Conservation (phyloP, 164 flowering plant genomes). For the Euptelea pleiosperma region DNA sequence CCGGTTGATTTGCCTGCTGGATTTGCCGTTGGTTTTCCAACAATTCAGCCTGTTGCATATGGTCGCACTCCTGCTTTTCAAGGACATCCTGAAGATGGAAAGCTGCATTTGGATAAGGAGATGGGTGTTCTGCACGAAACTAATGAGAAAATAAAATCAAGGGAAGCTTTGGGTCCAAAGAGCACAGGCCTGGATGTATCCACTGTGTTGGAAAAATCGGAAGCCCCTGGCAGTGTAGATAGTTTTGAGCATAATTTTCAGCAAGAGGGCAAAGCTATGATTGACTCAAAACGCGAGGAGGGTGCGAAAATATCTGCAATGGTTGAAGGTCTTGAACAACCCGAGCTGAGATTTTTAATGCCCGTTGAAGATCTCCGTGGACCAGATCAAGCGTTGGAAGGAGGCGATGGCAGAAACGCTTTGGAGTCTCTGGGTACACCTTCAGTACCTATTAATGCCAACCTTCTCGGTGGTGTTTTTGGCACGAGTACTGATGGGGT, state of each 20-base stretch:
- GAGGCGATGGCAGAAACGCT: background rate
- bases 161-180: background rate
- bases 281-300: background rate
- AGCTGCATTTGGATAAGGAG: slow-evolving; percentile 17
- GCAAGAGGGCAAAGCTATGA: slow-evolving; percentile 2
- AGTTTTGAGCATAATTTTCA: background rate
- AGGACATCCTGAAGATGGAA: slow-evolving; percentile 18
- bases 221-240: slow-evolving; percentile 10
- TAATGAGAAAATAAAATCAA: slow-evolving; percentile 3
- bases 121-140: slow-evolving; percentile 7
- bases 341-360: background rate
- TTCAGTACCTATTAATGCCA: slow-evolving; percentile 18
- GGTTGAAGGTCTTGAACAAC: slow-evolving; percentile 2
- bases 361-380: background rate
- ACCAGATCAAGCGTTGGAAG: slow-evolving; percentile 17
- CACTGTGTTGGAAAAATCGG: background rate
- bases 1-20: background rate
- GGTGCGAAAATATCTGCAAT: background rate
- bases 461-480: slow-evolving; percentile 16
- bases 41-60: slow-evolving; percentile 11
- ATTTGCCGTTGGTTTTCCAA: background rate
- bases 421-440: slow-evolving; percentile 7
- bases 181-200: slow-evolving; percentile 5
- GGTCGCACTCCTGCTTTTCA: slow-evolving; percentile 1
- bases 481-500: slow-evolving; percentile 20